Evolutionary conservation across 2,329 filamentous ascomycete genomes (phyloP), one percentile per base, ranked within the genome.

Genomic region (Capronia coronata): DNA sequence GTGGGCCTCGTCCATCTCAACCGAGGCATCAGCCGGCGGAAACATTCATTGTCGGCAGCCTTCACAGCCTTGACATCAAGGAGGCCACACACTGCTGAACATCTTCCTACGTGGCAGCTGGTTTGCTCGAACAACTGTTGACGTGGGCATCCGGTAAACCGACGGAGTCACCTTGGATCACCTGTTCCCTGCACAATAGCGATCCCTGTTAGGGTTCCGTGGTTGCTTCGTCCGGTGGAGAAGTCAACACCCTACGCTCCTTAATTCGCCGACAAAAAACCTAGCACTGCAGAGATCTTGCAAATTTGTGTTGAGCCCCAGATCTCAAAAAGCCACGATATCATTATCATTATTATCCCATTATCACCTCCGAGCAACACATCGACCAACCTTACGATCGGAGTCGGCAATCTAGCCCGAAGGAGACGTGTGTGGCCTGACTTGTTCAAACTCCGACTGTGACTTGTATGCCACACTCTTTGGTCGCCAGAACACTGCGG

Each of bases 231-330:
- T 37, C 19, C 19, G 14, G 34, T 37, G 34, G 34, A 37, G 34
- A 18, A 37, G 18, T 18, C 38, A 34, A 49, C 25, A 27, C 25
- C 40, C 19, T n/a, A 41, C 23, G 38, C 49, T 39, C 54, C 54
- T 56, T 43, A 51, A 48, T 54, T 51, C 43, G 53, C 54, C 54
- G 52, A 55, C n/a, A 41, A 10, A 40, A 30, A 46, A 45, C 43
- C 19, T n/a, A 37, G 18, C 14, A 48, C 25, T 18, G 14, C 39
- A 32, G 23, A 29, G 18, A 30, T 16, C 35, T 21, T 43, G 46
- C 46, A 48, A 55, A 55, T 42, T 46, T 51, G 40, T 50, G 23
- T 48, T 43, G 47, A 43, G 32, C 11, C 34, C 23, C 34, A 38
- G 10, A 14, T 38, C 44, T 35, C 40, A 30, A 37, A n/a, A 37